Conservation (phyloP, 1,284 basidiomycete genomes). For the Amylostereum areolatum region DNA sequence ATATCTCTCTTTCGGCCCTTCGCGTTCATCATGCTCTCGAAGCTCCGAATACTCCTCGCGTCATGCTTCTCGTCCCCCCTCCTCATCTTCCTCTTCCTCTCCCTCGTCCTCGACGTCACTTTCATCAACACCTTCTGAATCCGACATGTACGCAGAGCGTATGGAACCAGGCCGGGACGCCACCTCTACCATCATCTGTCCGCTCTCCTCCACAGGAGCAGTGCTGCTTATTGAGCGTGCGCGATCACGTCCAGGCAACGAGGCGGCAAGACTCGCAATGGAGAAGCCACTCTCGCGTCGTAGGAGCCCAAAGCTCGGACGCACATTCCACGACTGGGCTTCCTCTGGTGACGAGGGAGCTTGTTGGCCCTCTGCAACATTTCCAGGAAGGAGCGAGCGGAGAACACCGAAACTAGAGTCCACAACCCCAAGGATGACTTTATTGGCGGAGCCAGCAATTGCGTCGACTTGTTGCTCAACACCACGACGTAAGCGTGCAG, state of each 20-base stretch:
- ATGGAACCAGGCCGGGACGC: slow-evolving; percentile 50
- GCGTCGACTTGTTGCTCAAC: slow-evolving; percentile 82
- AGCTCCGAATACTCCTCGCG: slow-evolving; percentile 69
- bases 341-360: slow-evolving; percentile 20
- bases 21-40: slow-evolving; percentile 72
- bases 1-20: slow-evolving; percentile 20
- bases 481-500: slow-evolving; percentile 59
- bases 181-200: slow-evolving; percentile 64
- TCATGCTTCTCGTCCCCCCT: slow-evolving; percentile 47
- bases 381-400: slow-evolving; percentile 50
- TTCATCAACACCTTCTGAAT: slow-evolving; percentile 26
- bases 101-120: slow-evolving; percentile 28
- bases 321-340: slow-evolving; percentile 32
- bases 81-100: slow-evolving; percentile 31
- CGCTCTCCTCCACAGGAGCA: slow-evolving; percentile 40
- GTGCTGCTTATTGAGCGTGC: slow-evolving; percentile 20
- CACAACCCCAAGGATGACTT: slow-evolving; percentile 80
- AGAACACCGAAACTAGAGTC: slow-evolving; percentile 81
- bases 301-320: slow-evolving; percentile 56
- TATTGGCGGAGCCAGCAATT: slow-evolving; percentile 78
- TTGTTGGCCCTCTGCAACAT: slow-evolving; percentile 18
- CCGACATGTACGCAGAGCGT: slow-evolving; percentile 28
- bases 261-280: slow-evolving; percentile 72
- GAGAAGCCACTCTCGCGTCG: slow-evolving; percentile 75
- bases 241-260: slow-evolving; percentile 41